Evolutionary conservation across 495 filamentous ascomycete genomes (phyloP).

Genomic region (Clohesyomyces aquaticus): DNA sequence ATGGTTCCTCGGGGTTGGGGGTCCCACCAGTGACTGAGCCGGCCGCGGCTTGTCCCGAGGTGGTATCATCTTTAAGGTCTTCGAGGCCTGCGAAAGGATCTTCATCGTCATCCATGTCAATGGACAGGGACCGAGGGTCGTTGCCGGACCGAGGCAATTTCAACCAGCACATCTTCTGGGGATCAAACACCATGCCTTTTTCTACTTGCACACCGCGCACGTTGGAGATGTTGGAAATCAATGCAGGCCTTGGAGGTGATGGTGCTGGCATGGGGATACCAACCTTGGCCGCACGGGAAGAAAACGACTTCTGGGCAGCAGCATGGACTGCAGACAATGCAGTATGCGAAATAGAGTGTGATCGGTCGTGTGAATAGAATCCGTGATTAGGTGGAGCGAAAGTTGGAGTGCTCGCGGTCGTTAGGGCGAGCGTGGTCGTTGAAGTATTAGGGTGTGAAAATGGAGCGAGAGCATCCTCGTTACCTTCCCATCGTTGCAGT

Average conservation of each 20-base stretch:
- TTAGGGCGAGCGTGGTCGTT: constrained; percentile 40
- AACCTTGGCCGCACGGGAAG: constrained; percentile 53
- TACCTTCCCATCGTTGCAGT: constrained; percentile 90
- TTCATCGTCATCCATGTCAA: constrained; percentile 59
- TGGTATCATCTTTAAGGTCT: constrained; percentile 61
- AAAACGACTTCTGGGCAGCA: constrained; percentile 46
- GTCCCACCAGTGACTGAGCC: constrained; percentile 24
- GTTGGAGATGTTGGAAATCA: constrained; percentile 82
- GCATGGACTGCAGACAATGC: constrained; percentile 12
- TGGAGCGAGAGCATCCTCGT: constrained; percentile 76
- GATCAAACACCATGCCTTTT: constrained; percentile 96
- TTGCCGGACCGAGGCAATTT: constrained; percentile 52
- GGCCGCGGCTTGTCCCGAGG: constrained; percentile 14
- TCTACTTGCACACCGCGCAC: constrained; percentile 84
- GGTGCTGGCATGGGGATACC: constrained; percentile 52
- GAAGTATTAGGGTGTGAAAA: constrained; percentile 58
- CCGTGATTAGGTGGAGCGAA: constrained; percentile 39
- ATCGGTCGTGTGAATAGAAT: constrained; percentile 50
- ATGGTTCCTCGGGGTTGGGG: constrained; percentile 37
- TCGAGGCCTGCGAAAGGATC: constrained; percentile 83
- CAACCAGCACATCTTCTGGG: constrained; percentile 92
- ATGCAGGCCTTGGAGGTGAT: constrained; percentile 59
- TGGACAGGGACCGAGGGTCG: constrained; percentile 39
- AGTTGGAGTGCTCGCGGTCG: constrained; percentile 40
- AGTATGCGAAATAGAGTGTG: constrained; percentile 38